Conservation (phyloP, 2,329 filamentous ascomycete species). For the Ophiostoma sp. region DNA sequence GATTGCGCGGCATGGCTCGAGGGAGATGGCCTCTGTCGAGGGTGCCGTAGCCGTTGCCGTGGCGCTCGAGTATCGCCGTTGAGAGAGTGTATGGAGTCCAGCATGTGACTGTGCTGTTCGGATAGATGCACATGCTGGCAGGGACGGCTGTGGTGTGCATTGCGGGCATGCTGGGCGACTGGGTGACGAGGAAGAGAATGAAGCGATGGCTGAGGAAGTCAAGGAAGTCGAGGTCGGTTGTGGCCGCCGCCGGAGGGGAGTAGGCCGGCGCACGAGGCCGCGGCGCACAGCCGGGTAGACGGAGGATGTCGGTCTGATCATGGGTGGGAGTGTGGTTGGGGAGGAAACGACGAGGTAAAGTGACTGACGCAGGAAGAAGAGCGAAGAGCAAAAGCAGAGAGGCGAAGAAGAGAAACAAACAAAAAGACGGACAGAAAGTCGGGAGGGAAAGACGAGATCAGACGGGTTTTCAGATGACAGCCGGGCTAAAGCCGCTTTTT, state of each 20-base stretch:
- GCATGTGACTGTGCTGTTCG: constrained; percentile 18
- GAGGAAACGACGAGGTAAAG: too few relatives aligned
- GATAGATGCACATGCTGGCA: not conserved
- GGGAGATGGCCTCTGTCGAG: not conserved
- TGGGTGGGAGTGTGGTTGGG: not conserved
- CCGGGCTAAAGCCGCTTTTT: constrained; percentile 13
- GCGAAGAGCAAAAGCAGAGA: not conserved
- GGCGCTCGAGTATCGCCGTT: constrained; percentile 24
- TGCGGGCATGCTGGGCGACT: constrained; percentile 21
- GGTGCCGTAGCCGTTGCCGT: constrained; percentile 22
- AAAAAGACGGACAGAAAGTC: not conserved
- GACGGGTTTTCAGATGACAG: not conserved
- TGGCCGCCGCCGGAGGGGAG: constrained; percentile 20
- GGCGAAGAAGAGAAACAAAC: not conserved
- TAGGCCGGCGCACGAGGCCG: constrained; percentile 21
- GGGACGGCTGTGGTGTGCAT: constrained; percentile 15
- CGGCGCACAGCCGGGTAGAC: constrained; percentile 23
- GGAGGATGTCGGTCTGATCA: constrained; percentile 22
- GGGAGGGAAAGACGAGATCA: not conserved
- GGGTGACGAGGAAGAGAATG: not conserved
- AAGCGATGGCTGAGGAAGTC: not conserved
- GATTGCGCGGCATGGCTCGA: not conserved
- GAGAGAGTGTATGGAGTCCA: constrained; percentile 23
- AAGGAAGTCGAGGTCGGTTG: not conserved
- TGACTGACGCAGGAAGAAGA: not conserved